phyloP scores from a whole-genome alignment of 176 grass and related monocot genomes.

The Carex pumila region DNA sequence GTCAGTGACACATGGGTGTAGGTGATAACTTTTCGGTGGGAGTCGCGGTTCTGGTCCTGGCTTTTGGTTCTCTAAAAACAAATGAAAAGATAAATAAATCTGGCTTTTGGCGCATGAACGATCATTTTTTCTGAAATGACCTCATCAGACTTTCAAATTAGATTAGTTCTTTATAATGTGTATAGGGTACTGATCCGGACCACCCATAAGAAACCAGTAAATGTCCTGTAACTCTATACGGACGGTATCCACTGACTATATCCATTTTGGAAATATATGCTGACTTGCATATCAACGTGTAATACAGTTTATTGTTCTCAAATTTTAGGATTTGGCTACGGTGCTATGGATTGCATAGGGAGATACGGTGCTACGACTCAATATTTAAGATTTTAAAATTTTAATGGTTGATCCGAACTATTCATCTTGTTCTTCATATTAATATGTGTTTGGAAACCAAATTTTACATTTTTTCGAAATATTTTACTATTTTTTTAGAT shows the following conservation, averaged over 20 bases:
- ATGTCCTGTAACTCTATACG: neutral
- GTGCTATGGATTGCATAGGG: too few species aligned
- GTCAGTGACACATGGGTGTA: neutral
- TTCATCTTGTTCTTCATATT: too few species aligned
- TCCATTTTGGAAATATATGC: neutral
- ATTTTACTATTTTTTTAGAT: too few species aligned
- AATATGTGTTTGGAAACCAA: too few species aligned
- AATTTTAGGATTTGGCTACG: neutral
- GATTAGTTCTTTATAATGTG: neutral
- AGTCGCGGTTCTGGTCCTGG: neutral
- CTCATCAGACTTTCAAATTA: neutral
- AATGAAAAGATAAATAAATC: neutral
- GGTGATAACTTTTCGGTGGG: constrained; percentile 9
- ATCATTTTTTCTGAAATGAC: constrained; percentile 5
- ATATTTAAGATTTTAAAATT: too few species aligned
- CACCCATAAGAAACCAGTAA: neutral
- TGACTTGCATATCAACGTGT: fast-evolving
- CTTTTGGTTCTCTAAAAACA: constrained; percentile 7
- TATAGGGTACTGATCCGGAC: neutral
- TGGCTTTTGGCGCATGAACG: constrained; percentile 18
- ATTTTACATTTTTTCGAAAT: too few species aligned
- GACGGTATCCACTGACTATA: neutral
- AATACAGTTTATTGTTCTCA: neutral
- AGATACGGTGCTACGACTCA: too few species aligned
- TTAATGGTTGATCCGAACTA: too few species aligned